These are phyloP conservation scores for Thielaviopsis populi DNA, from an alignment of 2,329 filamentous ascomycete species.

Conservation along the genomic window DNA sequence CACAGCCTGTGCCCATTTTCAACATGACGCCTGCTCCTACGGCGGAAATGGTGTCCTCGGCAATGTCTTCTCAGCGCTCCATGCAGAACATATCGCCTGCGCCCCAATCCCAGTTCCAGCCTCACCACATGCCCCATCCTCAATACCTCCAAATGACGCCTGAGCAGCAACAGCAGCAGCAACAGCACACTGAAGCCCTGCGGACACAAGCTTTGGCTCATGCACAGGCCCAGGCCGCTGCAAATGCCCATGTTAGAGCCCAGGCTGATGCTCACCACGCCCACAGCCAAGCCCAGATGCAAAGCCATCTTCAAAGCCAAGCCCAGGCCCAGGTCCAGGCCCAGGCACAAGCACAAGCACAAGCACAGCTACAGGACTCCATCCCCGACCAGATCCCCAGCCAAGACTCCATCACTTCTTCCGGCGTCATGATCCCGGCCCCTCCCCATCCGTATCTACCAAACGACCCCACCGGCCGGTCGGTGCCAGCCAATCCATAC, in stretches of 20 bases:
- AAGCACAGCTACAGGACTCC: background rate
- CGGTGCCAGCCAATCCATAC: slow-evolving; percentile 15
- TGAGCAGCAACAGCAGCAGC: slow-evolving; percentile 7
- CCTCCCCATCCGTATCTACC: slow-evolving; percentile 15
- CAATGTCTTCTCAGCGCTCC: slow-evolving; percentile 1
- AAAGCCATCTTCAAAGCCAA: slow-evolving; percentile 5
- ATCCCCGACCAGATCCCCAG: background rate
- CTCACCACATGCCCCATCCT: background rate
- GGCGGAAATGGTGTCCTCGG: slow-evolving; percentile 3
- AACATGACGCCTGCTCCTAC: slow-evolving; percentile 2
- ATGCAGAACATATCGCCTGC: slow-evolving; percentile 3
- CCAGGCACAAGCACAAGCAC: slow-evolving; percentile 3
- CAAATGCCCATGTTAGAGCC: slow-evolving; percentile 9
- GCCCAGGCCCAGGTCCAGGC: slow-evolving; percentile 1
- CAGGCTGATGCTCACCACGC: slow-evolving; percentile 9
- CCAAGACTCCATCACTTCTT: background rate
- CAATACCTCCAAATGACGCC: slow-evolving; percentile 4
- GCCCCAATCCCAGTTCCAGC: background rate
- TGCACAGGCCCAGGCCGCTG: slow-evolving; percentile 1
- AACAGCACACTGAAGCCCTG: slow-evolving; percentile 5
- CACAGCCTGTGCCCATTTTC: background rate
- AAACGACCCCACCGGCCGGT: slow-evolving; percentile 16
- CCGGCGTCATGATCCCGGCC: slow-evolving; percentile 11
- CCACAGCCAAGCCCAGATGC: background rate
- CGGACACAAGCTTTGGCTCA: slow-evolving; percentile 9